phyloP scores from a whole-genome alignment of 176 grass and related monocot species.

The Phyllostachys edulis region DNA sequence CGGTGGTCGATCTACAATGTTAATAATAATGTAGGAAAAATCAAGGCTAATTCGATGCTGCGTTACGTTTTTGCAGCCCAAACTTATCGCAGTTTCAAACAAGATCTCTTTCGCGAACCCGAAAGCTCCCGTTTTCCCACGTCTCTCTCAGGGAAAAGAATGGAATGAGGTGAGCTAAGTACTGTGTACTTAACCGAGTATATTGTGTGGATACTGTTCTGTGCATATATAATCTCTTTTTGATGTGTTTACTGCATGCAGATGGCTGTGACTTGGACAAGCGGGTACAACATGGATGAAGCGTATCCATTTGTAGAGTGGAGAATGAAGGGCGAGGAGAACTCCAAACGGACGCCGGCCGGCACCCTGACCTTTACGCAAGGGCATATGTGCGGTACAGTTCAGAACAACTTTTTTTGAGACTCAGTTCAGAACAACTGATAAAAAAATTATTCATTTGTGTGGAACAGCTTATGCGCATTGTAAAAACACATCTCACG shows the following conservation, averaged over 20 bases:
- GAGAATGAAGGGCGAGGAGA: slow-evolving; percentile 47
- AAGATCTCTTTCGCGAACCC: slow-evolving; percentile 68
- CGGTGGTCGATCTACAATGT: not conserved
- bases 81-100: slow-evolving; percentile 65
- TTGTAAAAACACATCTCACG: no score
- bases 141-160: slow-evolving; percentile 64
- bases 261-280: slow-evolving; percentile 89
- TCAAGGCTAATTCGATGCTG: not conserved
- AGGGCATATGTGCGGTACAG: no score
- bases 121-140: slow-evolving; percentile 72
- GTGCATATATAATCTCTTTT: not conserved
- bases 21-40: not conserved
- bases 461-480: no score
- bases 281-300: slow-evolving; percentile 62
- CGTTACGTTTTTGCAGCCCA: slow-evolving; percentile 44
- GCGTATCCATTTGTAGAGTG: slow-evolving; percentile 84
- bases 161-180: slow-evolving; percentile 59
- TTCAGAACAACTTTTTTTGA: no score
- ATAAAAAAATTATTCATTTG: no score
- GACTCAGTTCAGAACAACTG: no score
- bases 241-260: not conserved
- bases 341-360: not conserved
- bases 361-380: no score
- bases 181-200: no score
- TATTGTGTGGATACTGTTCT: no score